These are phyloP conservation scores for Quercus glauca DNA, from an alignment of 306 rosid genomes.

Conservation along the genomic window DNA sequence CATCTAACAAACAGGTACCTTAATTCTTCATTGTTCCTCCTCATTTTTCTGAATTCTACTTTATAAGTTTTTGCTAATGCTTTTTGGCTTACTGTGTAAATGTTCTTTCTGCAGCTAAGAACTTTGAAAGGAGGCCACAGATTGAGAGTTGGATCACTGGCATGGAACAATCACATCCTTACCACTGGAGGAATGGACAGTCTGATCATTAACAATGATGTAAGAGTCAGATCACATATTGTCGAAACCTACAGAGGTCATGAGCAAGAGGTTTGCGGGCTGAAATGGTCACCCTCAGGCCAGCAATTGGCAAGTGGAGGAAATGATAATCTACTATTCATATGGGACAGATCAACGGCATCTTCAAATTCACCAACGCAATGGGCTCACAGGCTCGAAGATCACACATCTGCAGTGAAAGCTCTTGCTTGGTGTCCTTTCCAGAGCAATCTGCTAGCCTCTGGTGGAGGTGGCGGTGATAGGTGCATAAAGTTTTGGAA, in stretches of 20 bases:
- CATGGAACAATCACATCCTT: conserved; percentile 78
- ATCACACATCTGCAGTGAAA: conserved; percentile 53
- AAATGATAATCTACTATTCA: conserved; percentile 47
- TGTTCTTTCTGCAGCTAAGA: conserved; percentile 51
- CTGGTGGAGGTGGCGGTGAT: conserved; percentile 54
- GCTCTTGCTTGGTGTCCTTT: conserved; percentile 87
- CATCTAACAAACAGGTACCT: conserved; percentile 42
- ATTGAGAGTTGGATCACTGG: conserved; percentile 66
- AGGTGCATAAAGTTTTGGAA: conserved; percentile 55
- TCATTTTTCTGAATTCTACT: background rate
- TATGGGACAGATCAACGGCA: conserved; percentile 49
- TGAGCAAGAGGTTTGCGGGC: conserved; percentile 80
- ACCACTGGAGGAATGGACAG: conserved; percentile 88
- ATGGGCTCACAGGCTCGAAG: conserved; percentile 58
- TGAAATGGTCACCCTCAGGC: conserved; percentile 71
- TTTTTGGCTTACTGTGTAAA: background rate
- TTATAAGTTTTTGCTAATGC: background rate
- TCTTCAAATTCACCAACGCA: conserved; percentile 47
- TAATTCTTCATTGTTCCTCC: background rate
- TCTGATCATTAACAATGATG: conserved; percentile 63
- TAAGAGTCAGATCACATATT: conserved; percentile 67
- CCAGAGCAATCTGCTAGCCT: conserved; percentile 50
- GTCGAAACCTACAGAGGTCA: conserved; percentile 78
- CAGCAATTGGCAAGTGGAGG: conserved; percentile 59
- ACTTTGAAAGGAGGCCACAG: conserved; percentile 63